phyloP scores from a whole-genome alignment of 768 basidiomycete species.

The Hypsizygus marmoreus region DNA sequence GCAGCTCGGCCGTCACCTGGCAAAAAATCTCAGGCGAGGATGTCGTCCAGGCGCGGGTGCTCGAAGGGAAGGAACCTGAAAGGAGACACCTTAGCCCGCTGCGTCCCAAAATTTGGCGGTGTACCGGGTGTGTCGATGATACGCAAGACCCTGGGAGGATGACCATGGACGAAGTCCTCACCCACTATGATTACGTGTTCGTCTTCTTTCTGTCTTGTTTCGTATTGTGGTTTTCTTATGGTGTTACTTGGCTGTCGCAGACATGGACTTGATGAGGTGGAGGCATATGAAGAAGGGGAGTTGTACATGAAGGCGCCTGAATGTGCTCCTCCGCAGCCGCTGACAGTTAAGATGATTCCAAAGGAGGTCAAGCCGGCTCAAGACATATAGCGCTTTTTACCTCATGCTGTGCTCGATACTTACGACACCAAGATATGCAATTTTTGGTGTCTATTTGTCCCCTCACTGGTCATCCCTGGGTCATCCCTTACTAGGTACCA shows the following conservation, averaged over 20 bases:
- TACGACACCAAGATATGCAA: too few relatives aligned
- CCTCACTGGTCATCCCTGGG: too few relatives aligned
- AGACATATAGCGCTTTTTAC: too few relatives aligned
- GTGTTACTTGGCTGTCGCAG: neutral
- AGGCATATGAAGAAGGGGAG: neutral
- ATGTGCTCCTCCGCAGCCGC: conserved; percentile 1
- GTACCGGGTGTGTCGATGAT: conserved; percentile 27
- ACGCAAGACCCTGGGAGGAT: conserved; percentile 21
- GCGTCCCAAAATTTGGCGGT: conserved; percentile 25
- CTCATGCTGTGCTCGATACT: too few relatives aligned
- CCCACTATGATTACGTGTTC: conserved; percentile 14
- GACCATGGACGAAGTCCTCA: conserved; percentile 15
- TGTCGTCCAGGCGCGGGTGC: conserved; percentile 18
- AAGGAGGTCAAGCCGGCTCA: too few relatives aligned
- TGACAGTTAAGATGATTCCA: conserved; percentile 8
- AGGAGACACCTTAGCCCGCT: conserved; percentile 11
- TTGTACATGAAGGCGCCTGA: conserved; percentile 12
- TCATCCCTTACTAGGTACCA: too few relatives aligned
- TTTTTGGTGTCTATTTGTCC: too few relatives aligned
- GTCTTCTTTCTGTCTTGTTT: neutral
- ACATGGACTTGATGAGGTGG: neutral
- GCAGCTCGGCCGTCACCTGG: conserved; percentile 27
- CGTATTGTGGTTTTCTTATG: neutral
- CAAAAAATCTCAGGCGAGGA: conserved; percentile 28
- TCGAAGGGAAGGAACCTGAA: conserved; percentile 20